Evolutionary conservation across 1,284 basidiomycete species (phyloP).

Genomic region (Cutaneotrichosporon sp.): DNA sequence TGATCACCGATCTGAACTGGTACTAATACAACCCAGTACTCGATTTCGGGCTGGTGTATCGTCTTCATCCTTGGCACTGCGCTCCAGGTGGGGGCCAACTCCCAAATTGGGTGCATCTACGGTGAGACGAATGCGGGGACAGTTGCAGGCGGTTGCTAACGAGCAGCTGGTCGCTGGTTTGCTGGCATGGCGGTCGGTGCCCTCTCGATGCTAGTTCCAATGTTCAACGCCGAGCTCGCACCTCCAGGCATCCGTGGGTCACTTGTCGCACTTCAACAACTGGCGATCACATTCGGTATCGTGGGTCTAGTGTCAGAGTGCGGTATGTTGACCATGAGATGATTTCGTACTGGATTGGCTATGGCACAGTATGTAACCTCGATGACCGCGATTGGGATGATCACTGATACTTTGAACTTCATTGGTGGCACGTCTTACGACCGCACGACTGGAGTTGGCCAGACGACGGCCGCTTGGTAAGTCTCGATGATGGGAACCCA

Average conservation of each 20-base stretch:
- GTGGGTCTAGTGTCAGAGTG: conserved; percentile 10
- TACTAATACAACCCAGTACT: conserved; percentile 31
- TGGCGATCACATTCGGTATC: conserved; percentile 70
- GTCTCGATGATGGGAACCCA: neutral
- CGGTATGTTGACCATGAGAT: neutral
- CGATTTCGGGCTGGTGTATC: conserved; percentile 48
- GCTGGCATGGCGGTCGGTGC: conserved; percentile 52
- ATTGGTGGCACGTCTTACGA: conserved; percentile 36
- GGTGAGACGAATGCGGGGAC: conserved; percentile 25
- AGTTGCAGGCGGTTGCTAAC: neutral
- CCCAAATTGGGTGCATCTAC: conserved; percentile 43
- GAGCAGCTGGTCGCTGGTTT: conserved; percentile 41
- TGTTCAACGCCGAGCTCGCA: conserved; percentile 72
- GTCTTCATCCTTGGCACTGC: conserved; percentile 48
- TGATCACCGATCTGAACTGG: neutral
- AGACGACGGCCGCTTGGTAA: conserved; percentile 60
- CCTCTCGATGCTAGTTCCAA: conserved; percentile 50
- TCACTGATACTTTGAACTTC: conserved; percentile 20
- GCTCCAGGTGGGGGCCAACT: conserved; percentile 44
- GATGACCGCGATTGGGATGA: neutral
- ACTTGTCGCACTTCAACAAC: conserved; percentile 75
- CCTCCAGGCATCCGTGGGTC: conserved; percentile 79
- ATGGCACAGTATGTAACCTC: conserved; percentile 57
- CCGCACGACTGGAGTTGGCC: conserved; percentile 20
- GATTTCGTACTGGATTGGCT: conserved; percentile 63